These are phyloP conservation scores for Scorias spongiosa DNA, from an alignment of 2,329 filamentous ascomycete genomes.

Conservation along the genomic window DNA sequence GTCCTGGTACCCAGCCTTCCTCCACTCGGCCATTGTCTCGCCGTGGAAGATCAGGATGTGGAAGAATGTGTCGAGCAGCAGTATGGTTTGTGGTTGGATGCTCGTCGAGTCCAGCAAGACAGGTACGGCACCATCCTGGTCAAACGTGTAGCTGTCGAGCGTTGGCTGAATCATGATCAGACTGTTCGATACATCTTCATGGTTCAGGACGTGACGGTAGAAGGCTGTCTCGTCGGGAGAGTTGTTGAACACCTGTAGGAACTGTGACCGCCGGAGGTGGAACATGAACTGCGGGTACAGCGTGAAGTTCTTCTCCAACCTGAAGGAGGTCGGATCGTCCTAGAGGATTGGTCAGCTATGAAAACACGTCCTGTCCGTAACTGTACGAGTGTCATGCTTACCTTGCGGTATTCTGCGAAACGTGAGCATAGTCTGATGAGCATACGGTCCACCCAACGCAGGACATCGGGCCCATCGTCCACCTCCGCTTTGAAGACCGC, in stretches of 20 bases:
- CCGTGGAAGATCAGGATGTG: conserved; percentile 99
- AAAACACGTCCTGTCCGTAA: too few relatives aligned
- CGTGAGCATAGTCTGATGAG: conserved; percentile 89
- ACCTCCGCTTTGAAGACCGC: conserved; percentile 98
- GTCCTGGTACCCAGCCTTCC: conserved; percentile 93
- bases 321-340: conserved; percentile 92
- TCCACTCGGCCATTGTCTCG: conserved; percentile 94
- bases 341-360: background rate
- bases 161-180: conserved; percentile 98
- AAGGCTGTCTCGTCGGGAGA: conserved; percentile 99
- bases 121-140: conserved; percentile 81
- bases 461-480: conserved; percentile 93
- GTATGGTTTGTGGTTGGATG: conserved; percentile 84
- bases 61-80: conserved; percentile 96
- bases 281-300: conserved; percentile 99
- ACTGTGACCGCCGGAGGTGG: conserved; percentile 90
- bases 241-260: conserved; percentile 98
- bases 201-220: conserved; percentile 89
- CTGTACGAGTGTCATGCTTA: background rate
- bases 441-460: conserved; percentile 98
- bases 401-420: conserved; percentile 91
- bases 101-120: conserved; percentile 94
- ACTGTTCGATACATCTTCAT: conserved; percentile 93
- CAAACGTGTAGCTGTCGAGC: conserved; percentile 90
- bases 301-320: conserved; percentile 96